These are phyloP conservation scores for Chlorella sp. DNA, from an alignment of 139 green algal genomes.

Conservation along the genomic window DNA sequence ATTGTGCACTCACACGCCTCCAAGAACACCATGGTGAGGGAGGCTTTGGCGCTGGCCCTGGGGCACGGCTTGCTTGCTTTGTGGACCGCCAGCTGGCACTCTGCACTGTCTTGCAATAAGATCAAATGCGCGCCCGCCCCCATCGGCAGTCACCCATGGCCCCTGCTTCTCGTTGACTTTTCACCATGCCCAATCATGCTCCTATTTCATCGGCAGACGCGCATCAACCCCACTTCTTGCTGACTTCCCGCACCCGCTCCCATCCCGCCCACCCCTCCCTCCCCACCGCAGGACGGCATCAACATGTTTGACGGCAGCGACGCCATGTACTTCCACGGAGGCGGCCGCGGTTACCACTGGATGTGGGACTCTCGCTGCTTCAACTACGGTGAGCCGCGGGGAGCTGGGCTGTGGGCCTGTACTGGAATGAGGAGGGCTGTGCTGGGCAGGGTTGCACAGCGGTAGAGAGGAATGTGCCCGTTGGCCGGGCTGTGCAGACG, in stretches of 20 bases:
- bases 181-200: background rate
- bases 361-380: constrained; percentile 99
- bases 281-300: constrained; percentile 86
- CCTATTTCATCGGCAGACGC: background rate
- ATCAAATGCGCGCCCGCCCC: too few relatives aligned
- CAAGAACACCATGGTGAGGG: constrained; percentile 73
- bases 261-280: constrained; percentile 23
- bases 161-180: too few relatives aligned
- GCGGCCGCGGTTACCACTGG: constrained; percentile 90
- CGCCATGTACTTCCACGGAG: constrained; percentile 91
- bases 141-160: too few relatives aligned
- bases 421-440: background rate
- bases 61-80: background rate
- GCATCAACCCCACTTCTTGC: background rate
- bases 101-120: too few relatives aligned
- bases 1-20: constrained; percentile 91
- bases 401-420: background rate
- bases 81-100: too few relatives aligned
- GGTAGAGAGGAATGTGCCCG: background rate
- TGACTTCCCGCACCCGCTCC: too few relatives aligned
- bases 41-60: background rate
- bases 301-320: constrained; percentile 99
- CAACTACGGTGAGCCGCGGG: constrained; percentile 89
- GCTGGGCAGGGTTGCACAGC: constrained; percentile 38
- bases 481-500: too few relatives aligned